Evolutionary conservation across 2,329 filamentous ascomycete species (phyloP), one percentile per base, ranked within the genome.

Genomic region (Lojkania enalia): DNA sequence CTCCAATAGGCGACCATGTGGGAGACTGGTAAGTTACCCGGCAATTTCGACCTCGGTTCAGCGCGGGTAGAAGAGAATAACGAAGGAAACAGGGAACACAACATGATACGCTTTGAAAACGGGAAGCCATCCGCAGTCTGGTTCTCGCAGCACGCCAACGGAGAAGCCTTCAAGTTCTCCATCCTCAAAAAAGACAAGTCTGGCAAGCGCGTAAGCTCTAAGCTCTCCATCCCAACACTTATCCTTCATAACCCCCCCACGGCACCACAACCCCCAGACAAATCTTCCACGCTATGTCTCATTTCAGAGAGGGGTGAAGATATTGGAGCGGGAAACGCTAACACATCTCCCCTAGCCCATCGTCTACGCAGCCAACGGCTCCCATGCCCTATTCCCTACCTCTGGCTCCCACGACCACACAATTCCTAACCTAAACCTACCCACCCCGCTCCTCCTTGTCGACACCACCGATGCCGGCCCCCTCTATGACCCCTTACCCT

Each of bases 331-430:
- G 25, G n/a, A 27, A 27, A 7, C 7, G 7, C 25, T 27, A 35
- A 12, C 5, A 31, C 35, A 20, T 42, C 16, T 12, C 18, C 5
- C 12, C 19, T 14, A 61, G 54, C 59, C 59, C 1, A 63, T 84
- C 16, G 65, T 70, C 18, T 85, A 81, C 61, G 75, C 74, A 7
- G 80, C 77, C 0, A 78, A 79, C 37, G 83, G 83, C 9, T 78
- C 77, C 0, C 83, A 86, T 63, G 83, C 83, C 15, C 79, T 80
- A 51, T 86, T 85, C 58, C 77, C 81, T n/a, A 78, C 74, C 3
- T 35, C 67, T 15, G 83, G 81, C 6, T 68, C 66, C 1, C 82
- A 85, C 54, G 82, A 84, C 57, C 81, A 85, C 57, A 78, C 77
- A 0, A 79, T 85, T 42, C 82, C 82, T 0, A 74, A 79, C 42